phyloP scores from a whole-genome alignment of 2,329 filamentous ascomycete species.

The Aspergillus felis region DNA sequence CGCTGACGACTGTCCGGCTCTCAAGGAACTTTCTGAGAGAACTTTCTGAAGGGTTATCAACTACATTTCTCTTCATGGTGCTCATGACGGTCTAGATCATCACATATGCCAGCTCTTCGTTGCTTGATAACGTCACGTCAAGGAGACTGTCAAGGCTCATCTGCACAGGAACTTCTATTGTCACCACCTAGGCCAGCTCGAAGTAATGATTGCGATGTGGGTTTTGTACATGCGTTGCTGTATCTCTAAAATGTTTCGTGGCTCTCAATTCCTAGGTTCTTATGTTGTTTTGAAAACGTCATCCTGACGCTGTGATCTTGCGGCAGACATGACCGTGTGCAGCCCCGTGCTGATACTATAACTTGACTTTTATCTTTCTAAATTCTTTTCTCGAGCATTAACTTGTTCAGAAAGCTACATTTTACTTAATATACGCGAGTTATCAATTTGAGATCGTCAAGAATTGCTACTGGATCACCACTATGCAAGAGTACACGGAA shows the following conservation, averaged over 20 bases:
- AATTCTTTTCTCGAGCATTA: not conserved
- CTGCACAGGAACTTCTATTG: not conserved
- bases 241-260: not conserved
- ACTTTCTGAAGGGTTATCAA: not conserved
- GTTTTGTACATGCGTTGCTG: not conserved
- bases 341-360: not conserved
- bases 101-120: not conserved
- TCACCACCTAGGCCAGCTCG: not conserved
- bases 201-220: not conserved
- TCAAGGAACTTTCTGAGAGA: not conserved
- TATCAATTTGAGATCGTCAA: not conserved
- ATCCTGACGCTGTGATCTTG: not conserved
- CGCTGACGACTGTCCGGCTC: not conserved
- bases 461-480: not conserved
- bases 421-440: not conserved
- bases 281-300: not conserved
- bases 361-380: not conserved
- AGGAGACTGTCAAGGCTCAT: not conserved
- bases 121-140: not conserved
- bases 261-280: not conserved
- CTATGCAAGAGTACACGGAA: slow-evolving; percentile 15
- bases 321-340: not conserved
- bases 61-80: not conserved
- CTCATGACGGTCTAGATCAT: not conserved
- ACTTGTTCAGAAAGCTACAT: not conserved